Base-by-base conservation (phyloP, 2,329 filamentous ascomycete genomes). In the Aspergillus eucalypticola region DNA sequence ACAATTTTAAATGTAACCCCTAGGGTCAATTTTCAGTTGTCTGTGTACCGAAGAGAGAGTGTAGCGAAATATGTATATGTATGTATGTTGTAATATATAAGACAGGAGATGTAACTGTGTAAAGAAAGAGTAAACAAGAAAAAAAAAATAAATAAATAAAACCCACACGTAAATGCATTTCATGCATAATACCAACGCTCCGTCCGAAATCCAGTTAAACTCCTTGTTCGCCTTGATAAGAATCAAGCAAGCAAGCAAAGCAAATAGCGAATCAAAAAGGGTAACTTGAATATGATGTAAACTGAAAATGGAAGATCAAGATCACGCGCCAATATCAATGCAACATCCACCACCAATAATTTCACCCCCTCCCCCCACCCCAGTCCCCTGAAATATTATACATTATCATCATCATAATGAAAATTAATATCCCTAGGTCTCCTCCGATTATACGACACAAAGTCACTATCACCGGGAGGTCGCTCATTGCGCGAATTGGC, bases 401-500 rank as follows among this genome's bases (percentile, higher is more conserved):
- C 89, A 51, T 85, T 88, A 71, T 92, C 90, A 75, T 99, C 95
- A 74, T 99, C 92, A 73, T 96, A 99, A 66, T 92, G 86, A 73
- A 98, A 99, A 69, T 90, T 88, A 64, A 99, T 96, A 76, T 99
- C 93, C 68, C 89, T 85, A 49, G 94, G 92, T 41, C 94, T 83
- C 65, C 88, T 84, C 25, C 86, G 86, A 72, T 97, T 96, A 62
- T 86, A 86, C 57, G 86, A 83, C 25, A 96, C 92, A 71, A 99
- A 98, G 10, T 95, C 90, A 58, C 90, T 90, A 71, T 99, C 92
- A 3, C 94, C 95, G 0, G 90, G 89, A 0, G 95, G 95, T 35
- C 95, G 84, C 78, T 98, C 93, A 70, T 94, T 89, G 79, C 93
- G 94, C 10, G 86, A 89, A 75, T 99, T 99, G 62, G 94, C 92